Evolutionary conservation across 345 rosid genomes (phyloP), one percentile per base, ranked within the genome.

Genomic region (Citrus sinensis): DNA sequence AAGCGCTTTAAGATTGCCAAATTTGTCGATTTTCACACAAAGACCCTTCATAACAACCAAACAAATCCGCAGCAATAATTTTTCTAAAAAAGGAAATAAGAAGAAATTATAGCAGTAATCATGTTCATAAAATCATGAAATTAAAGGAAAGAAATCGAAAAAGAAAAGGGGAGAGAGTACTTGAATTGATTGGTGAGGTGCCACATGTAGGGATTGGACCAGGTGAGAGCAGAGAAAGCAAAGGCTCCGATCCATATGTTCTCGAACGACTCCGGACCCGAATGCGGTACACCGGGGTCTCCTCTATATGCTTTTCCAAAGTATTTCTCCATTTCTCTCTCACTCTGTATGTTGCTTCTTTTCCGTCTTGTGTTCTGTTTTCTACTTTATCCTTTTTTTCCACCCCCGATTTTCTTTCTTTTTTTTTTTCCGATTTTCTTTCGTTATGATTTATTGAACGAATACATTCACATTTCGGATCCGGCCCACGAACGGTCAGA

Each of bases 261-360:
- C 76, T 66, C 79, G 81, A 91, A 94, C 25, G 92, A 87, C 22
- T 90, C 94, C 7, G 89, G 85, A 74, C 83, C 91, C 1, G 97
- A 89, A 77, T 94, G 98, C 22, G 98, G 98, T 71, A 94, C 98
- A 39, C 97, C 97, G 27, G 97, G 97, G 84, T 94, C 98, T 25
- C 97, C 98, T 77, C 95, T 86, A 84, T 94, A 94, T 0, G 98
- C 97, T 73, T 89, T 93, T 58, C 97, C 97, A 73, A 94, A 92
- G 72, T 91, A 93, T 85, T 94, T 94, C 93, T 94, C 97, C 98
- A 91, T 91, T 76, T 35, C 39, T 35, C 89, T 74, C 34, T 55
- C 51, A 2, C 51, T 46, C 51, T 46, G 5, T 11, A 0, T 11
- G 17, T 46, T 46, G 51, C 51, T 46, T 46, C 17, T 13, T 3